phyloP scores from a whole-genome alignment of 768 basidiomycete species.

The Russula sp. region DNA sequence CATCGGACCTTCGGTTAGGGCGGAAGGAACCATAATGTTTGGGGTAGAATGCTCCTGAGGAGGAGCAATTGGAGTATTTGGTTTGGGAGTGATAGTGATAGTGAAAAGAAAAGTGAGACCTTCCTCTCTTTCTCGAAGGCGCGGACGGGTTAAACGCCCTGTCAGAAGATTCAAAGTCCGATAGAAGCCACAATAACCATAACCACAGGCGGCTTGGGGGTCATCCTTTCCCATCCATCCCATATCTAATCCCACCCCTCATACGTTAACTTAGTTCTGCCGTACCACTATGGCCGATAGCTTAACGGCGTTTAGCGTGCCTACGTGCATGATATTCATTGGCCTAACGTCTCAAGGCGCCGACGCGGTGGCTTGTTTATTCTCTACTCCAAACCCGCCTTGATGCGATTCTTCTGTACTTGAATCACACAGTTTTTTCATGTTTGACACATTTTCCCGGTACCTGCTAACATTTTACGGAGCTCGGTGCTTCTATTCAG shows the following conservation, averaged over 20 bases:
- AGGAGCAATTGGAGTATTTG: background rate
- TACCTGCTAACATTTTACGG: conserved; percentile 2
- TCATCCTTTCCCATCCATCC: background rate
- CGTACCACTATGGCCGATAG: background rate
- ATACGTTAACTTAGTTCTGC: background rate
- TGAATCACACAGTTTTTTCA: background rate
- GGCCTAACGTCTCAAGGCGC: conserved; percentile 4
- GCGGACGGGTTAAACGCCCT: background rate
- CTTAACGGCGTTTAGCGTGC: conserved; percentile 11
- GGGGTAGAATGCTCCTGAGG: background rate
- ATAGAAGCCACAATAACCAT: conserved; percentile 3
- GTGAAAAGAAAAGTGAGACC: background rate
- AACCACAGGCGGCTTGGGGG: background rate
- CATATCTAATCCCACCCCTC: background rate
- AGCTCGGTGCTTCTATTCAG: conserved; percentile 7
- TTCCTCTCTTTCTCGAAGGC: background rate
- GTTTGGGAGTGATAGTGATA: background rate
- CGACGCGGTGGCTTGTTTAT: background rate
- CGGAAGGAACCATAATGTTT: background rate
- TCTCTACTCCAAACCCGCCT: background rate
- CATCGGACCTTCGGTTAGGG: background rate
- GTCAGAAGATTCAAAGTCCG: conserved; percentile 5
- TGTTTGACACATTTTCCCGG: background rate
- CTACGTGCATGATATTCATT: conserved; percentile 15
- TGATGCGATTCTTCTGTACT: conserved; percentile 3